Conservation (phyloP, 257 asterid genomes). For the Anisodus acutangulus region DNA sequence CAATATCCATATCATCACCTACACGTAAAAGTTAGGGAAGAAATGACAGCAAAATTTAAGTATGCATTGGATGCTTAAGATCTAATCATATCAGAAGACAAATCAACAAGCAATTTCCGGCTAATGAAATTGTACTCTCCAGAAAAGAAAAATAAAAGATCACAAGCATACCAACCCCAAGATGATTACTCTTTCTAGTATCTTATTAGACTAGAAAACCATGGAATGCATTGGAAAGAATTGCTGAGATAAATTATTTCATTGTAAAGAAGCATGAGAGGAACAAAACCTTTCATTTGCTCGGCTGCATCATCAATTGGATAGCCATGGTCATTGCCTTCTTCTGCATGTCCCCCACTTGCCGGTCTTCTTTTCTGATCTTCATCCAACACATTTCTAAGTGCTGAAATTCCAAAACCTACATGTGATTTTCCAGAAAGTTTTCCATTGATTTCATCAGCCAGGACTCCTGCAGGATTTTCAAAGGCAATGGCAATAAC, state of each 20-base stretch:
- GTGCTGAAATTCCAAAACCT: conserved; percentile 52
- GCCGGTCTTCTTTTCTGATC: conserved; percentile 49
- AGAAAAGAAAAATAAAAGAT: conserved; percentile 1
- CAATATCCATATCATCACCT: conserved; percentile 49
- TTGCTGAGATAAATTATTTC: conserved; percentile 9
- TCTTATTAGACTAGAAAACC: not conserved
- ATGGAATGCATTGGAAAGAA: not conserved
- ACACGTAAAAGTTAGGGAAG: conserved; percentile 21
- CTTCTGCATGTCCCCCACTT: conserved; percentile 54
- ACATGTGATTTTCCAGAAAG: conserved; percentile 64
- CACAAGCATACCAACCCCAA: conserved; percentile 21
- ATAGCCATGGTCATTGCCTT: conserved; percentile 42
- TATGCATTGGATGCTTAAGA: conserved; percentile 20
- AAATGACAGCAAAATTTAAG: not conserved
- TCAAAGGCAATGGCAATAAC: conserved; percentile 84
- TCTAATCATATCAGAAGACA: conserved; percentile 18
- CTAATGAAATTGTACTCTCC: not conserved
- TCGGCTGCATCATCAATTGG: conserved; percentile 44
- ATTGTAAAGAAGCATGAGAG: conserved; percentile 32
- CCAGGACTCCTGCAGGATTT: conserved; percentile 83
- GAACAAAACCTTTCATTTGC: conserved; percentile 61
- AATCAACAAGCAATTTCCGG: not conserved
- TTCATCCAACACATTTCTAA: conserved; percentile 65
- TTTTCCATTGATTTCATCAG: conserved; percentile 77
- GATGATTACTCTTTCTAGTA: conserved; percentile 6